Percentiles rank a stretch among this genome's conserved stretches.
Conservation (phyloP, 306 rosid species). For the Coriaria nepalensis region DNA sequence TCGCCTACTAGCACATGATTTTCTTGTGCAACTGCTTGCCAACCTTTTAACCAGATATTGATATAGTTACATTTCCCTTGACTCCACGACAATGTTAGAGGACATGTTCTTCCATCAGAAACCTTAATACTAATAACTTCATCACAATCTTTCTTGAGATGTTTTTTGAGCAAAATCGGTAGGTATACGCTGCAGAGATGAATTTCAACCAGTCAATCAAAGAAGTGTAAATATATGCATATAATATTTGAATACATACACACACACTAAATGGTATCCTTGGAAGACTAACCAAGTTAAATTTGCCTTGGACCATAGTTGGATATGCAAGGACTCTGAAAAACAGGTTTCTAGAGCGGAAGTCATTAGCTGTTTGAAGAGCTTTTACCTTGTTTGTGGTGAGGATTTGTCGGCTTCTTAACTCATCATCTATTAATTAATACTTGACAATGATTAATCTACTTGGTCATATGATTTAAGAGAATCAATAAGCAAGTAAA, state of each 20-base stretch:
- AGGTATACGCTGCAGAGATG: neutral
- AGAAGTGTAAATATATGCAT: neutral
- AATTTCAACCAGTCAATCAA: neutral
- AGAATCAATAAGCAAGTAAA: too few relatives aligned
- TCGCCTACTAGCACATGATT: constrained; percentile 9
- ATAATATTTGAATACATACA: neutral
- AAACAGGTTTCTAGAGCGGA: neutral
- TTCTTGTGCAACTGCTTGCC: constrained; percentile 2
- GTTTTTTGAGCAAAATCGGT: neutral
- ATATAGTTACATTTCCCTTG: neutral
- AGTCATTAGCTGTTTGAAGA: neutral
- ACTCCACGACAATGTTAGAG: neutral
- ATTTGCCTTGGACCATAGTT: neutral
- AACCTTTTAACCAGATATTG: neutral
- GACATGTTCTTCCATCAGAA: neutral
- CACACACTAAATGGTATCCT: too few relatives aligned
- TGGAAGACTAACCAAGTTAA: neutral
- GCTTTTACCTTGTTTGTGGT: neutral
- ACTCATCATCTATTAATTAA: too few relatives aligned
- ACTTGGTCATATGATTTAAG: too few relatives aligned
- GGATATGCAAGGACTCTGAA: neutral
- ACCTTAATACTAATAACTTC: neutral
- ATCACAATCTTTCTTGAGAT: neutral
- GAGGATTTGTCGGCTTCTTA: too few relatives aligned
- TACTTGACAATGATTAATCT: too few relatives aligned